Base-by-base conservation (phyloP, 179 eudicot genomes). In the Spergularia azorica region DNA sequence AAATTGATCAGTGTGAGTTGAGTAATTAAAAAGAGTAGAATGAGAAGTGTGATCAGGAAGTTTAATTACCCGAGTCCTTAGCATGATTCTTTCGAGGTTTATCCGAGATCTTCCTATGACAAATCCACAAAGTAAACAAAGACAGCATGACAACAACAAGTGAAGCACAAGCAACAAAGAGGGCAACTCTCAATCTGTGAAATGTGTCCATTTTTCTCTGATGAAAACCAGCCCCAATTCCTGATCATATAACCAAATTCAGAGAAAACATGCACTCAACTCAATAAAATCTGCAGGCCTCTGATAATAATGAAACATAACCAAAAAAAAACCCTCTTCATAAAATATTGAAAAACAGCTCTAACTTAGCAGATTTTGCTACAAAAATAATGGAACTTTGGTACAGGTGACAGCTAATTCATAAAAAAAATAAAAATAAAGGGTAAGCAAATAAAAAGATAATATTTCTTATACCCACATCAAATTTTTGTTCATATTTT, bases 131-230 rank as follows among this genome's bases (percentile, higher is more conserved):
- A 63, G 78, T 88, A 55, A 80, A 58, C 56, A 88, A 78, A 78
- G 90, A 79, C 38, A 95, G 74, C 77, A 95, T 64, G 77, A 89
- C 82, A 51, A 76, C 80, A 72, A 84, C 89, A 81, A 95, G 89
- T 69, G 87, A 85, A 78, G 86, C 83, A 70, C 92, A 88, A 75
- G 93, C 83, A 71, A 88, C 84, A 74, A 93, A 81, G 26, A 91
- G 87, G 48, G 97, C 90, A 48, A 87, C 67, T 66, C 82, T 81
- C 70, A 89, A 57, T 82, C 81, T 91, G 67, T 84, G 90, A 81
- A 83, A 88, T 62, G 85, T 36, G 55, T 81, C 72, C 91, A 79
- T 86, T 70, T 86, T 81, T 87, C 87, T 76, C 17, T 79, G 82
- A 11, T 74, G 79, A 55, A 60, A 69, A 41, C 68, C 84, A 71